Base-by-base conservation (phyloP, 495 filamentous ascomycete species). In the Trichocladium antarcticum region DNA sequence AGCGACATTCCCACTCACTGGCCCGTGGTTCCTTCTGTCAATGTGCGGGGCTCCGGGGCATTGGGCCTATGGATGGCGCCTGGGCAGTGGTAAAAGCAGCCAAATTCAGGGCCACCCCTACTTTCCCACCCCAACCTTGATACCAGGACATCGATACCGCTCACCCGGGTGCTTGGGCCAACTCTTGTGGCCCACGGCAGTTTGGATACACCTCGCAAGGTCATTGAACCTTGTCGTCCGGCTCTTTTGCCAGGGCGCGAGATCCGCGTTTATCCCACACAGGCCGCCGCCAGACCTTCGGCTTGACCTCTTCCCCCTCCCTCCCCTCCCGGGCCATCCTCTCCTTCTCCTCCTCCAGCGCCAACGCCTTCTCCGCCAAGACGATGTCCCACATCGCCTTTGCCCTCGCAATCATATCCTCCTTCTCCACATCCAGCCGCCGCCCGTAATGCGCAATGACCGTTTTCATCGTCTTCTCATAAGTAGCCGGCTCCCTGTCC, bases 361-460 rank as follows among this genome's bases (percentile, higher is more conserved):
- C 68, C 24, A 76, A 43, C 40, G 42, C 60, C 47, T 54, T 62
- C 67, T 80, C 77, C 51, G 62, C 43, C 37, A 65, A 51, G 28
- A 79, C 68, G 20, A 80, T 55, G 39, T 52, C 52, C 52, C 70
- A 70, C 68, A 80, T 66, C 43, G 66, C 73, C 27, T 58, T 59
- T 0, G 68, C 70, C 44, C 71, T 56, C 15, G 62, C 69, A 11
- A 62, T 36, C 31, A 49, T 49, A 45, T 76, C 62, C 8, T 37
- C 29, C 29, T 50, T 44, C 45, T 65, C 59, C n/a, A 37, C 51
- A 17, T 10, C 45, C 17, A 22, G 65, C 28, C 6, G 51, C 62
- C 28, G 56, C n/a, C n/a, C 16, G 2, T 24, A 54, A 8, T 24
- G 10, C 29, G 6, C 16, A 3, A 45, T 48, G 37, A 6, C 4